Evolutionary conservation across 225 moss, liverwort and hornwort species (phyloP), one percentile per base, ranked within the genome.

Genomic region (Physcomitrium patens): DNA sequence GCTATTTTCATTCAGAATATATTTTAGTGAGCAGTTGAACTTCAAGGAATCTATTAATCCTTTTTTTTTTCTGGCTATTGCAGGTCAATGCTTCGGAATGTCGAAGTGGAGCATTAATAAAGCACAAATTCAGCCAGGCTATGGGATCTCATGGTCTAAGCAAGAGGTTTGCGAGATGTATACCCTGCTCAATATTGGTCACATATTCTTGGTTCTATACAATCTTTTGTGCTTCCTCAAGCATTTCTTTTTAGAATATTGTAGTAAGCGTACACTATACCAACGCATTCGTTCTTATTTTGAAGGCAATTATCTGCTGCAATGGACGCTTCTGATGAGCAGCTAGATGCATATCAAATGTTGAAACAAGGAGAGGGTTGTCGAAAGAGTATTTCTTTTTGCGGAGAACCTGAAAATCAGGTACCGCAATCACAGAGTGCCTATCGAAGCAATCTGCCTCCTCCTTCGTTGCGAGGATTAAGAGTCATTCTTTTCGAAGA

Each of bases 401-500:
- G 68, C 12, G 83, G 78, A 80, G 78, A 65, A 13, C 44, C 64
- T 70, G 77, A 78, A 70, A 88, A 62, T 70, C 78, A 86, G 74
- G 78, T 86, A 44, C 58, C 71, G 19, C 63, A 72, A 57, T 78
- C 72, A 23, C 77, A 76, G 67, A 86, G 75, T 72, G 67, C 24
- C 37, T 79, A 60, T 65, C 79, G 78, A 73, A 83, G 54, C 43
- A 77, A 73, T 60, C 37, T 57, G n/a, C 77, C 77, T 46, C 55
- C 74, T 47, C 73, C 81, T 71, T 77, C 85, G 5, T 76, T 85
- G 77, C 79, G 85, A 73, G 86, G 84, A 68, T 79, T 84, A 68
- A 86, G 92, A 43, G 91, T 94, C 48, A 89, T 94, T 77, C 81
- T 97, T 46, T 97, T 94, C 82, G 96, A 97, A 82, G 96, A 97